These are phyloP conservation scores for Rhizophagus sp. DNA, from an alignment of 192 early-diverging fungal genomes.

Conservation along the genomic window DNA sequence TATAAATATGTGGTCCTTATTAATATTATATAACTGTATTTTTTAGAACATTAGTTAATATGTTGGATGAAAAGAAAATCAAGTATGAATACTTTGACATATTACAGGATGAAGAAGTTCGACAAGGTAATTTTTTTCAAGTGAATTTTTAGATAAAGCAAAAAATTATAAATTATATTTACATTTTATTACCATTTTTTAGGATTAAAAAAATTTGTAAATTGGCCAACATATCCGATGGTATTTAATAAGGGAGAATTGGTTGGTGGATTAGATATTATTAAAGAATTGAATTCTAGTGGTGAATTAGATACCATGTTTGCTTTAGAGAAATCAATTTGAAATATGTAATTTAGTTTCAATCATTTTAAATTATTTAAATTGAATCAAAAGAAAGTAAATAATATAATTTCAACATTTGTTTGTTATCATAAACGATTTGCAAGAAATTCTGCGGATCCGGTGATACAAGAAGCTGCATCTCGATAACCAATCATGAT, in stretches of 20 bases:
- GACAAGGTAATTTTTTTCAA: slow-evolving; percentile 59
- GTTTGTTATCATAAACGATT: too few relatives aligned
- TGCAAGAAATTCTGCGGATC: too few relatives aligned
- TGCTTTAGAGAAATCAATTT: too few relatives aligned
- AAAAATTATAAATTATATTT: too few relatives aligned
- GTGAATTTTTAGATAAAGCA: neutral
- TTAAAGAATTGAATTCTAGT: slow-evolving; percentile 84
- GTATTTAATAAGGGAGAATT: slow-evolving; percentile 66
- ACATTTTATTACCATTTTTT: neutral
- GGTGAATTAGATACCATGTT: slow-evolving; percentile 57
- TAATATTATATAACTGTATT: too few relatives aligned
- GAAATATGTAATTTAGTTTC: too few relatives aligned
- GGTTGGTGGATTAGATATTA: slow-evolving; percentile 92
- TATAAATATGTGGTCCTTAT: too few relatives aligned
- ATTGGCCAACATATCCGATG: slow-evolving; percentile 98
- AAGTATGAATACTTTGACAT: slow-evolving; percentile 93
- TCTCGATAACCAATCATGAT: too few relatives aligned
- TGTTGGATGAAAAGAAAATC: slow-evolving; percentile 74
- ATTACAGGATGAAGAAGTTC: slow-evolving; percentile 87
- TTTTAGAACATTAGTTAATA: slow-evolving; percentile 65
- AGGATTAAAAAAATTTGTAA: slow-evolving; percentile 79
- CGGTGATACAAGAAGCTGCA: too few relatives aligned
- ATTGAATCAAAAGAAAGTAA: too few relatives aligned
- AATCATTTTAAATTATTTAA: too few relatives aligned
- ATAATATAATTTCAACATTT: too few relatives aligned